Percentiles rank a stretch among this genome's conserved stretches.
Conservation (phyloP, 2,329 filamentous ascomycete genomes). For the Diaporthe sp. region DNA sequence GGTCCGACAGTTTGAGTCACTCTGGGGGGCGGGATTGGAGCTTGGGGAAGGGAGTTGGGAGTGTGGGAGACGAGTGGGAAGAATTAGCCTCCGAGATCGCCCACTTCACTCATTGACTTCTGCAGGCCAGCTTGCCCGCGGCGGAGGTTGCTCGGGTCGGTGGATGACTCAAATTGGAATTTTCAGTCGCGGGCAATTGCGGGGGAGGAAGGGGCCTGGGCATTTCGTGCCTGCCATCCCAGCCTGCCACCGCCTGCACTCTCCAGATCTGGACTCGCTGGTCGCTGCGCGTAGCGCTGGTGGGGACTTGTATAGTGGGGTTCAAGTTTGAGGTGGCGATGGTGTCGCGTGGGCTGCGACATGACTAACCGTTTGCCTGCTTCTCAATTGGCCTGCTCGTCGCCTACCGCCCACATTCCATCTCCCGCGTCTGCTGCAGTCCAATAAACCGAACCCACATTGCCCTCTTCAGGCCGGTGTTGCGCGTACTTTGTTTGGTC, state of each 20-base stretch:
- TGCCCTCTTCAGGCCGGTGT: background rate
- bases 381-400: constrained; percentile 3
- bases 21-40: background rate
- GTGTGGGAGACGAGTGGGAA: background rate
- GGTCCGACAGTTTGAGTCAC: constrained; percentile 23
- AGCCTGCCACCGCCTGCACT: background rate
- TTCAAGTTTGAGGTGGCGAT: constrained; percentile 16
- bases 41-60: background rate
- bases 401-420: constrained; percentile 2
- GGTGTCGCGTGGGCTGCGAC: constrained; percentile 8
- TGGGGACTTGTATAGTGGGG: background rate
- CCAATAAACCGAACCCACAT: background rate
- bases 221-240: background rate
- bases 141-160: constrained; percentile 16
- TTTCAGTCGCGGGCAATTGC: constrained; percentile 24
- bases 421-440: background rate
- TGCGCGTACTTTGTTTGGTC: constrained; percentile 11
- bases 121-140: background rate
- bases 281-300: background rate
- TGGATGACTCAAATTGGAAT: constrained; percentile 23
- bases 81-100: constrained; percentile 30
- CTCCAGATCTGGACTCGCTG: background rate
- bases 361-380: background rate
- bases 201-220: constrained; percentile 10
- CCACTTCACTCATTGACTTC: constrained; percentile 1